phyloP scores from a whole-genome alignment of 2,329 filamentous ascomycete species.

The Microcera coccophila region DNA sequence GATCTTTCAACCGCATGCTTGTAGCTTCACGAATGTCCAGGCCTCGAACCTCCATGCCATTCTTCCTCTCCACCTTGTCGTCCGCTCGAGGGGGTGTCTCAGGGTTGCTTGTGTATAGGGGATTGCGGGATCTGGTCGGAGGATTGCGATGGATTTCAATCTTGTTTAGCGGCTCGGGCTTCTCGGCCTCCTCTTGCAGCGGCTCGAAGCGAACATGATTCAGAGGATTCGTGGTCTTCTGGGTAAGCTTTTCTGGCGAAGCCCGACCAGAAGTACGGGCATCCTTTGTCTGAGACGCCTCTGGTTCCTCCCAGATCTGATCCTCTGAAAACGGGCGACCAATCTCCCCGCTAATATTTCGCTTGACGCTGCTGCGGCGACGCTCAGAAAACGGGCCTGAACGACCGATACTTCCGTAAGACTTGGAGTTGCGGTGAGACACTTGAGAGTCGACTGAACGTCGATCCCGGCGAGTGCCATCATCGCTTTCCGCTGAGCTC shows the following conservation, averaged over 20 bases:
- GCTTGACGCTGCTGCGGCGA: conserved; percentile 62
- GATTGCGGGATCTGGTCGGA: conserved; percentile 76
- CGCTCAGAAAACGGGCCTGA: conserved; percentile 38
- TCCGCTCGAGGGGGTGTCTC: conserved; percentile 28
- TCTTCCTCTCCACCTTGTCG: conserved; percentile 58
- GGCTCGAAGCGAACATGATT: conserved; percentile 39
- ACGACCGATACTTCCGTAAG: conserved; percentile 40
- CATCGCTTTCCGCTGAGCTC: conserved; percentile 50
- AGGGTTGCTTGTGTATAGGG: conserved; percentile 70
- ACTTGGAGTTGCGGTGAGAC: conserved; percentile 31
- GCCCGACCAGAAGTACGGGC: conserved; percentile 24
- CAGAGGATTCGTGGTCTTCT: conserved; percentile 31
- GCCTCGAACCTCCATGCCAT: conserved; percentile 77
- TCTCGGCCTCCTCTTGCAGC: conserved; percentile 36
- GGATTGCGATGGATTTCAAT: conserved; percentile 82
- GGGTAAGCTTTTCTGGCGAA: conserved; percentile 31
- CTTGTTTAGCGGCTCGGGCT: conserved; percentile 40
- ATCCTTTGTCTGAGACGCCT: conserved; percentile 34
- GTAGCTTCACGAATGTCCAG: conserved; percentile 89
- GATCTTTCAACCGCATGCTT: conserved; percentile 80
- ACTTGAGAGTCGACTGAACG: conserved; percentile 22
- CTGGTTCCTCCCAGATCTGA: conserved; percentile 86
- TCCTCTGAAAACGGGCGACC: conserved; percentile 67
- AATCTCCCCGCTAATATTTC: conserved; percentile 67
- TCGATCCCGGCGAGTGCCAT: conserved; percentile 32